Base-by-base conservation (phyloP, 2,329 filamentous ascomycete genomes). In the Alternaria ventricosa region DNA sequence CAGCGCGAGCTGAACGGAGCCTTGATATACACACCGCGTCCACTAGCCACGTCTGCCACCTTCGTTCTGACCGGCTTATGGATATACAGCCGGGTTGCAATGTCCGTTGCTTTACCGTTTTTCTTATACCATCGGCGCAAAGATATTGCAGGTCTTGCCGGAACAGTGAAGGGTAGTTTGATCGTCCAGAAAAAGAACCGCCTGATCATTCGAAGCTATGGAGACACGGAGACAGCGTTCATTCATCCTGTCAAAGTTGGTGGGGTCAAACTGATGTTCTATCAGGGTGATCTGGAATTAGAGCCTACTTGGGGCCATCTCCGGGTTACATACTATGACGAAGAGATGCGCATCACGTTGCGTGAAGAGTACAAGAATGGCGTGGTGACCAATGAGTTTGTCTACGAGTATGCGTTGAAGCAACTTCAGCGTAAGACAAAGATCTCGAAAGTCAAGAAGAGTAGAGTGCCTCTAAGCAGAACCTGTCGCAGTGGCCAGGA, bases 221-320 rank as follows among this genome's bases (percentile, higher is more conserved):
- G 84, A 9, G 84, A 84, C 0, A 80, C 80, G 0, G 84, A 82
- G 50, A 86, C 85, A 13, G 83, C 82, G 11, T 87, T 87, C 68
- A 77, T 82, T n/a, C 82, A 82, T 59, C 44, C 61, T 43, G 66
- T 72, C 5, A 75, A 80, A 9, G 63, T 73, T 11, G 75, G 78
- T 20, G 80, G 80, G n/a, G 78, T 79, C 65, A 77, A 80, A 55
- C 60, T 81, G 22, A 67, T 75, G 22, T 78, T 77, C 56, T 82
- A 81, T 56, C 65, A 67, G 53, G 79, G 79, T 5, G 63, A 67
- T 11, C 78, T 82, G 62, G 81, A 83, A 57, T 72, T 77, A 18
- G 84, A 86, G 64, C 86, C 86, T 0, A 61, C 79, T 71, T 60
- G 76, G 78, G 55, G 80, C 70, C 55, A 87, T 36, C 81, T 80